Evolutionary conservation across 805 yeast species (phyloP), one percentile per base, ranked within the genome.

Genomic region (Hanseniaspora guilliermondii): DNA sequence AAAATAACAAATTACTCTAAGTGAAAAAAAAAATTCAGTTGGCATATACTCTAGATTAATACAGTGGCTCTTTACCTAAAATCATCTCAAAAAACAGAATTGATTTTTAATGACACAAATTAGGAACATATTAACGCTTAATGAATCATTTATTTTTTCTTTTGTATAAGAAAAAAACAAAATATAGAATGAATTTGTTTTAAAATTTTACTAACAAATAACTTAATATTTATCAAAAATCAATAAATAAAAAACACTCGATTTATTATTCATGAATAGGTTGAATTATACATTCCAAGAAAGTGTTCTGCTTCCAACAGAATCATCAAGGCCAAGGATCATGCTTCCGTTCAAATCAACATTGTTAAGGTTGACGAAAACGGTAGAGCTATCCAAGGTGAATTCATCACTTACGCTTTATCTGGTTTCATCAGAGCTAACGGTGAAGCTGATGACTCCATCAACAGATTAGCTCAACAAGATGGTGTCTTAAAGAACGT

Each of bases 251-350:
- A 6, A 30, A 30, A 12, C n/a, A n/a, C n/a, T n/a, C n/a, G n/a
- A 30, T 11, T 12, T 30, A 9, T 30, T 11, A 17, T 46, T 27
- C 14, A 19, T n/a, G 22, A 32, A 53, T 67, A 87, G 97, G 97
- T 93, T 77, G 98, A 93, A 84, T 88, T 93, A 78, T 93, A 93
- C 95, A 95, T 91, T 77, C 98, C 98, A 82, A 87, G 98, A 85
- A 93, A 93, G 82, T 93, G 98, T 83, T 93, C 98, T 78, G 98
- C 98, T 73, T 88, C 98, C 78, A 89, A 88, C 96, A 88, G 97
- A 82, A 88, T 93, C 80, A 89, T 93, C 84, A 88, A 87, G 82
- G 89, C 98, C 71, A 89, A 93, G 83, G 98, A 93, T 79, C 98
- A 93, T 78, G 93, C 97, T 67, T 86, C 97, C 63, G 97, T 93